Evolutionary conservation across 1,284 basidiomycete species (phyloP), one percentile per base, ranked within the genome.

Genomic region (Trametes hirsuta): DNA sequence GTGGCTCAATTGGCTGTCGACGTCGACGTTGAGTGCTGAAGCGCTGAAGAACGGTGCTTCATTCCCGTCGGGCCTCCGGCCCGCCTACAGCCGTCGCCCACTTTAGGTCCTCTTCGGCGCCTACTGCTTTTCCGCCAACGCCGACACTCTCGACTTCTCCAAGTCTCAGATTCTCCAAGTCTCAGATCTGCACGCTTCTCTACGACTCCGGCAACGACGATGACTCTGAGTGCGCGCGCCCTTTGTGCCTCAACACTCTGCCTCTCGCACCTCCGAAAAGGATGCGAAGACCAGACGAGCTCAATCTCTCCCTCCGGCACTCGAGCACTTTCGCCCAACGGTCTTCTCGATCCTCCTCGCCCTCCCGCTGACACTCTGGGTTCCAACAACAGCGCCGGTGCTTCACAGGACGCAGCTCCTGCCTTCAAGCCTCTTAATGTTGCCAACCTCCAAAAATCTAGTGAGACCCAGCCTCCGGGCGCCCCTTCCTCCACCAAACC

Each of bases 391-490:
- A 34, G 6, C 30, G 8, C 42, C 6, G 36, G 40, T 11, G 22
- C n/a, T 25, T 30, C 45, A 25, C 40, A 35, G 14, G 22, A 53
- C 12, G 47, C 40, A 5, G 24, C 25, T 37, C 40, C 44, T 12
- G 11, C 39, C 42, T 58, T 69, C 61, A 72, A 69, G 48, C 72
- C 72, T 51, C 66, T 73, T 24, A 73, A 73, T 41, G 55, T 71
- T 18, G 60, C 69, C 15, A 61, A 58, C 3, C 59, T 73, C 30
- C 54, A 2, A 71, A 69, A 55, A 63, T 55, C 21, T 68, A 67
- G 53, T 48, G 48, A 40, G 12, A 36, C 52, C 24, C 53, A 36
- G 34, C 10, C 36, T 37, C 36, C 15, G 22, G 48, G 53, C 9
- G 21, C 36, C 11, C 22, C 41, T 12, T 35, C 25, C 9, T 42